Evolutionary conservation across 179 eudicot species (phyloP).

Genomic region (Gypsophila paniculata): DNA sequence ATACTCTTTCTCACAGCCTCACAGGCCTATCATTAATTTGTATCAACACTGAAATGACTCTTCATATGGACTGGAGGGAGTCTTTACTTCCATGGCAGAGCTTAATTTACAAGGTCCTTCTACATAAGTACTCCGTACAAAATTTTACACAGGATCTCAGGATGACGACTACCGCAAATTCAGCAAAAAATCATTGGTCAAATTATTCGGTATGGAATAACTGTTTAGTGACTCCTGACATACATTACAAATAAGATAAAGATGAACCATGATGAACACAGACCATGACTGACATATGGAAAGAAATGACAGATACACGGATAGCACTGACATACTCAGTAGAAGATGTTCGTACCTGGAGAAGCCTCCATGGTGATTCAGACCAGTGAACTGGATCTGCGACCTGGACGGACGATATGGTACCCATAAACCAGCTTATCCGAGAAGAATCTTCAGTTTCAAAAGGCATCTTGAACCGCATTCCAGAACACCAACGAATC

Average conservation of each 20-base stretch:
- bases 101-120: too few species aligned
- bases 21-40: too few species aligned
- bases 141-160: too few species aligned
- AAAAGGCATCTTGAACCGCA: slow-evolving; percentile 96
- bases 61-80: too few species aligned
- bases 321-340: neutral
- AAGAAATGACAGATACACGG: neutral
- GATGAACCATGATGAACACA: neutral
- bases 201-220: too few species aligned
- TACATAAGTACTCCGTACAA: too few species aligned
- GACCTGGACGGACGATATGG: slow-evolving; percentile 68
- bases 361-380: slow-evolving; percentile 91
- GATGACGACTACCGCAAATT: too few species aligned
- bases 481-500: slow-evolving; percentile 75
- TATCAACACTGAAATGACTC: too few species aligned
- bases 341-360: slow-evolving; percentile 52
- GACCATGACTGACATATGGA: neutral
- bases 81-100: too few species aligned
- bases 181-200: too few species aligned
- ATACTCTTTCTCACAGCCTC: too few species aligned
- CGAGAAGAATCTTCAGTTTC: slow-evolving; percentile 94
- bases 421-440: slow-evolving; percentile 98
- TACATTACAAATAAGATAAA: neutral
- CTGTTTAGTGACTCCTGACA: too few species aligned
- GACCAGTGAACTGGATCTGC: slow-evolving; percentile 81